phyloP scores from a whole-genome alignment of 108 stramenopile species.

The Aurantiochytrium sp. region DNA sequence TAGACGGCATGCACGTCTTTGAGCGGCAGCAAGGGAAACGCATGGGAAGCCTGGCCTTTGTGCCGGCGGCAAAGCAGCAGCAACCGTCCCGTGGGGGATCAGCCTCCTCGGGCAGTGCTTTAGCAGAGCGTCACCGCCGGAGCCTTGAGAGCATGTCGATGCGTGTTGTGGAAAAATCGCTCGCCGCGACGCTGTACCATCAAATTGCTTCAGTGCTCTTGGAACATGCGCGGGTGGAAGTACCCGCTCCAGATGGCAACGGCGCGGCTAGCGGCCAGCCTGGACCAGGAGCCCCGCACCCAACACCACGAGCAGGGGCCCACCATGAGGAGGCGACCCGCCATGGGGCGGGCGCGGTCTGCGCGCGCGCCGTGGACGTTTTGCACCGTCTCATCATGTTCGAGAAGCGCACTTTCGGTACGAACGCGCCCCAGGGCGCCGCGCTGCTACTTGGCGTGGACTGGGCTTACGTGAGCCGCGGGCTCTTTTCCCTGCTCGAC shows the following conservation, averaged over 20 bases:
- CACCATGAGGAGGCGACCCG: background rate
- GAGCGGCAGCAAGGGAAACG: background rate
- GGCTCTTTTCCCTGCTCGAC: background rate
- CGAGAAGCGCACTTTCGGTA: background rate
- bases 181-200: background rate
- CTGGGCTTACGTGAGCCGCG: background rate
- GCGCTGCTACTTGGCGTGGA: background rate
- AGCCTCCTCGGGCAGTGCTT: background rate
- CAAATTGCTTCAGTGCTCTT: background rate
- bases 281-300: no score
- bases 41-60: background rate
- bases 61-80: background rate
- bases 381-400: conserved; percentile 17
- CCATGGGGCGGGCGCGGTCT: background rate
- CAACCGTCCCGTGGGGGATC: background rate
- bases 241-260: no score
- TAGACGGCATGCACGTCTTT: background rate
- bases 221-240: background rate
- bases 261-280: no score
- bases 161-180: background rate
- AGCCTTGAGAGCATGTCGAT: background rate
- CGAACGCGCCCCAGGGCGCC: background rate
- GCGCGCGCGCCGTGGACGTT: background rate
- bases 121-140: background rate
- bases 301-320: background rate